Conservation (phyloP, 2,329 filamentous ascomycete genomes). For the Neofusicoccum sp. region DNA sequence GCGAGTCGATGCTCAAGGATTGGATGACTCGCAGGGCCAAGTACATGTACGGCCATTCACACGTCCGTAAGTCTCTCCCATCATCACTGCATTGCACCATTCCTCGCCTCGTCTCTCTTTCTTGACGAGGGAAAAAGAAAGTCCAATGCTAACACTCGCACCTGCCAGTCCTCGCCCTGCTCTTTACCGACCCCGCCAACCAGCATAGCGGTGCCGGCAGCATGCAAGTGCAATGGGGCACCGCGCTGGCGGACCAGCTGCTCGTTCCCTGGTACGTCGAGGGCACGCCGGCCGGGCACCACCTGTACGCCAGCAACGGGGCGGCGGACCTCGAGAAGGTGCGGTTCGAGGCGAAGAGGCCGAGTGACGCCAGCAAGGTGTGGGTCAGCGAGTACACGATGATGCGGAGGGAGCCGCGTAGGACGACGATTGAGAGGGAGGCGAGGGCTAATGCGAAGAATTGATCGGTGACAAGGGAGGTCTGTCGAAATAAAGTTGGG, state of each 20-base stretch:
- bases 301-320: background rate
- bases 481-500: too few relatives aligned
- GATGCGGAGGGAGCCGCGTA: background rate
- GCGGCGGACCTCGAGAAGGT: background rate
- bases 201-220: constrained; percentile 23
- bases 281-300: constrained; percentile 2
- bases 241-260: constrained; percentile 20
- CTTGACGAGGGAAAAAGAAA: background rate
- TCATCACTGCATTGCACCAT: too few relatives aligned
- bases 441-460: background rate
- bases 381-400: constrained; percentile 10
- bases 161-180: constrained; percentile 22
- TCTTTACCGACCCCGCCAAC: constrained; percentile 22
- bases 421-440: background rate
- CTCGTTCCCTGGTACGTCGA: constrained; percentile 6
- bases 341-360: background rate
- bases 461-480: background rate
- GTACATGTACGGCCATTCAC: background rate
- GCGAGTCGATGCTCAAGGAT: background rate
- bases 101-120: background rate
- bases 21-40: background rate
- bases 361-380: background rate
- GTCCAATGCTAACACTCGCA: background rate
- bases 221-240: constrained; percentile 22
- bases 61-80: constrained; percentile 1